phyloP scores from a whole-genome alignment of 2,329 filamentous ascomycete genomes.

The Hymenoscyphus repandus region DNA sequence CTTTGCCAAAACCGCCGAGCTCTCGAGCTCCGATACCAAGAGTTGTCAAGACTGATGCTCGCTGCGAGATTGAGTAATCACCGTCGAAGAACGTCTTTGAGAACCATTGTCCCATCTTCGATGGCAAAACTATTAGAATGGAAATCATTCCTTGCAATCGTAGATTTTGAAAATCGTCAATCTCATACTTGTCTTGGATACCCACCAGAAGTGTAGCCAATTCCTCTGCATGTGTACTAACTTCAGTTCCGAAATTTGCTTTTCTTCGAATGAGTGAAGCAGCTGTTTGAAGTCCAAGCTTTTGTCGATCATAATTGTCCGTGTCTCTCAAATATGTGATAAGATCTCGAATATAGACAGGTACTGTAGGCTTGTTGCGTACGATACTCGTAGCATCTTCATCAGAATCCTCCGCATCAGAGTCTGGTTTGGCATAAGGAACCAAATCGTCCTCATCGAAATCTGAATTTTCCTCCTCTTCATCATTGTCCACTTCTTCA shows the following conservation, averaged over 20 bases:
- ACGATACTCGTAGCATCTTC: conserved; percentile 86
- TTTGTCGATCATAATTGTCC: conserved; percentile 80
- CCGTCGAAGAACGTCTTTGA: conserved; percentile 82
- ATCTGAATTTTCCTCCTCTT: conserved; percentile 43
- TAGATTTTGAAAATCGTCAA: conserved; percentile 70
- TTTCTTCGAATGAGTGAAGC: conserved; percentile 82
- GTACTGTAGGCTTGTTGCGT: conserved; percentile 74
- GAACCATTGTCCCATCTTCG: conserved; percentile 77
- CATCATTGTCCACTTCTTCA: conserved; percentile 59
- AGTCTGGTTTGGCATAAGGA: conserved; percentile 80
- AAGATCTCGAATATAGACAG: conserved; percentile 86
- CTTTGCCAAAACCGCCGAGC: conserved; percentile 66
- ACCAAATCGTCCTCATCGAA: conserved; percentile 46
- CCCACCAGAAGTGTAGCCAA: conserved; percentile 72
- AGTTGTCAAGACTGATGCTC: conserved; percentile 74
- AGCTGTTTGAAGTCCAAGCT: conserved; percentile 71
- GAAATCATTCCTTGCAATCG: conserved; percentile 78
- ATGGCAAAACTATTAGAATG: conserved; percentile 69
- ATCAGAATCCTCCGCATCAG: conserved; percentile 85
- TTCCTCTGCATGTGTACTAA: conserved; percentile 77
- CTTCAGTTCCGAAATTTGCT: conserved; percentile 79
- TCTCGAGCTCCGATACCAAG: conserved; percentile 80
- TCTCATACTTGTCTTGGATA: conserved; percentile 78
- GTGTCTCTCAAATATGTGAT: conserved; percentile 72
- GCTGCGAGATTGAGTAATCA: conserved; percentile 83